Base-by-base conservation (phyloP, 305 asterid genomes). In the Solanum aculeatissimum region DNA sequence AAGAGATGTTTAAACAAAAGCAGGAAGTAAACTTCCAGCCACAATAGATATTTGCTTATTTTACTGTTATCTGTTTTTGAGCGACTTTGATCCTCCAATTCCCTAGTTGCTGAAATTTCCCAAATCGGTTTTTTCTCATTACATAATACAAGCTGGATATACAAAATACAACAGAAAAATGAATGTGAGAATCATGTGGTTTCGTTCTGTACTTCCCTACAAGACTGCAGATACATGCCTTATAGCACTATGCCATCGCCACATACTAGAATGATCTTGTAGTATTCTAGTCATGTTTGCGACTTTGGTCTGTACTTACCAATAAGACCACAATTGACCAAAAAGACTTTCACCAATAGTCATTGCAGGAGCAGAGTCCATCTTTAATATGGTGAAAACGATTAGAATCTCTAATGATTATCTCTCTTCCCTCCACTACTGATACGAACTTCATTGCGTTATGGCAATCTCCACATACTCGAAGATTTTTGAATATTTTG, bases 381-480 rank as follows among this genome's bases (percentile, higher is more conserved):
- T 90, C 88, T 80, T 85, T 93, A 65, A 96, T 87, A 54, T 96
- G 99, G 85, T 95, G 99, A 88, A 95, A 96, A 89, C 98, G 88
- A 83, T 92, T 96, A 7, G 98, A 96, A 83, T 95, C 99, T 83
- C 99, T 90, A 80, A 96, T 91, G 58, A 96, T 92, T 13, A 95
- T 95, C 88, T 92, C 95, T 83, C 98, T 94, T 85, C 92, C 96
- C 10, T 89, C 89, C 6, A 93, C 98, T 84, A 78, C 11, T 11
- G 99, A 95, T 63, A 86, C 83, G 54, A 92, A 95, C 86, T 96
- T 96, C 90, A 96, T 91, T 3, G 95, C 94, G 3, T 83, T 83
- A 81, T 95, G 99, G 68, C 98, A 96, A 87, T 96, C 99, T 70
- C 96, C 98, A 85, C 99, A 95, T 1, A 96, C 98, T 75, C 97